Evolutionary conservation across 2,329 filamentous ascomycete genomes (phyloP).

Genomic region (Zymoseptoria pseudotritici): DNA sequence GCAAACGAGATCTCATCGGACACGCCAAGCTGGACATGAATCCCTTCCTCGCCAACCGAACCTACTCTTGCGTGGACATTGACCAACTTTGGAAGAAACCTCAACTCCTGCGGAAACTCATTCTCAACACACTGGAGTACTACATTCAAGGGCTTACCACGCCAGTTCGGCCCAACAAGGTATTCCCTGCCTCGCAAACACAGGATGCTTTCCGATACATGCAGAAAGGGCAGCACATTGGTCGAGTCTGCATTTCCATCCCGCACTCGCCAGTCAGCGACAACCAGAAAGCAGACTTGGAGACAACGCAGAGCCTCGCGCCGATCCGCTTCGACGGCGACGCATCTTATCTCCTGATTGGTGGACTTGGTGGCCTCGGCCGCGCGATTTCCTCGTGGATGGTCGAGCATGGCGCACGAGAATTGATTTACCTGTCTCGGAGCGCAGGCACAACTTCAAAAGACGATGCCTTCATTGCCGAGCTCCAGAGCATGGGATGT

Average conservation of each 20-base stretch:
- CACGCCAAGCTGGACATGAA: constrained; percentile 11
- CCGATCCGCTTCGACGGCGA: constrained; percentile 13
- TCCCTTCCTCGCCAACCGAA: constrained; percentile 9
- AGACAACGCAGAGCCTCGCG: constrained; percentile 17
- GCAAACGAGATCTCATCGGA: constrained; percentile 14
- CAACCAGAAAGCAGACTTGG: background rate
- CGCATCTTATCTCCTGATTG: constrained; percentile 16
- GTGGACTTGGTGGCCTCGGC: constrained; percentile 21
- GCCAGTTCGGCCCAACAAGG: too few relatives aligned
- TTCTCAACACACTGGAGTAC: too few relatives aligned
- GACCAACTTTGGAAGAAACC: background rate
- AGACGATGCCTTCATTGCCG: constrained; percentile 1
- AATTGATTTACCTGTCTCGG: constrained; percentile 14
- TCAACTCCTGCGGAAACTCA: background rate
- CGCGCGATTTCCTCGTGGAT: constrained; percentile 13
- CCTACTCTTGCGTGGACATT: constrained; percentile 10
- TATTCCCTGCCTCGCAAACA: too few relatives aligned
- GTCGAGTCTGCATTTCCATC: too few relatives aligned
- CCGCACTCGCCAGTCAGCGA: too few relatives aligned
- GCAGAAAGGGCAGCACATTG: too few relatives aligned
- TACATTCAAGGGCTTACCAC: too few relatives aligned
- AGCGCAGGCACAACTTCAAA: constrained; percentile 1
- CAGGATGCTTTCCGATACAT: too few relatives aligned
- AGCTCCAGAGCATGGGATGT: constrained; percentile 2
- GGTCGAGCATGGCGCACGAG: constrained; percentile 12